A percentile compares a stretch with the other conserved stretches of the same genome.
Conservation (phyloP, 768 basidiomycete species). For the Mycena epipterygia region DNA sequence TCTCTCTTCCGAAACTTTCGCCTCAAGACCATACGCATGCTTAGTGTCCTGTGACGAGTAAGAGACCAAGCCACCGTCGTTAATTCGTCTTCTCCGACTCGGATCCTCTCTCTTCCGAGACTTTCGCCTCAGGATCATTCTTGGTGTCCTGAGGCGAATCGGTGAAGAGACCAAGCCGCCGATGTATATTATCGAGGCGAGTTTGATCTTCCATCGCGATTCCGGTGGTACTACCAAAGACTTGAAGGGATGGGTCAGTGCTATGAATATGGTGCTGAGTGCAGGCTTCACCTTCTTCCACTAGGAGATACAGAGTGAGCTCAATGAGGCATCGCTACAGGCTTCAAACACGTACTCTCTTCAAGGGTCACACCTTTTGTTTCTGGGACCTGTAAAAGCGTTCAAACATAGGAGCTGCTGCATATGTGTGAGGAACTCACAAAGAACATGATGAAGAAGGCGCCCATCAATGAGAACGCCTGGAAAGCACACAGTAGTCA, state of each 20-base stretch:
- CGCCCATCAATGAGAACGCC: slow-evolving; percentile 77
- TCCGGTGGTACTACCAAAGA: slow-evolving; percentile 72
- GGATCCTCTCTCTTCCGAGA: slow-evolving; percentile 30
- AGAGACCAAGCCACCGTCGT: slow-evolving; percentile 74
- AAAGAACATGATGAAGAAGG: slow-evolving; percentile 74
- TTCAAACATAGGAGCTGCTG: background rate
- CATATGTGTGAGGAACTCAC: slow-evolving; percentile 51
- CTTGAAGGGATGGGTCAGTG: slow-evolving; percentile 32
- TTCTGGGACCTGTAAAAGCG: slow-evolving; percentile 67
- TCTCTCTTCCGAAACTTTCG: slow-evolving; percentile 33
- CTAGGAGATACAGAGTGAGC: too few relatives aligned
- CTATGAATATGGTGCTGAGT: background rate
- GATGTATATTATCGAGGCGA: slow-evolving; percentile 64
- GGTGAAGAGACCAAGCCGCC: slow-evolving; percentile 70
- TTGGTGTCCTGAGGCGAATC: slow-evolving; percentile 37
- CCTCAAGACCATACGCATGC: slow-evolving; percentile 28
- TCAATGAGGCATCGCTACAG: too few relatives aligned
- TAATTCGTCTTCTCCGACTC: slow-evolving; percentile 53
- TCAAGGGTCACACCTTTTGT: slow-evolving; percentile 78
- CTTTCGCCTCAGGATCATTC: slow-evolving; percentile 29
- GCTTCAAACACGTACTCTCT: too few relatives aligned
- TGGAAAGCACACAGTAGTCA: too few relatives aligned
- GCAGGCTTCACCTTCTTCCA: slow-evolving; percentile 63
- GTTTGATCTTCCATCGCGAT: slow-evolving; percentile 69
- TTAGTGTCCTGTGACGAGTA: slow-evolving; percentile 37